Percentiles rank a stretch among this genome's conserved stretches.
Conservation (phyloP, 805 yeast species). For the Pichia eremophila region DNA sequence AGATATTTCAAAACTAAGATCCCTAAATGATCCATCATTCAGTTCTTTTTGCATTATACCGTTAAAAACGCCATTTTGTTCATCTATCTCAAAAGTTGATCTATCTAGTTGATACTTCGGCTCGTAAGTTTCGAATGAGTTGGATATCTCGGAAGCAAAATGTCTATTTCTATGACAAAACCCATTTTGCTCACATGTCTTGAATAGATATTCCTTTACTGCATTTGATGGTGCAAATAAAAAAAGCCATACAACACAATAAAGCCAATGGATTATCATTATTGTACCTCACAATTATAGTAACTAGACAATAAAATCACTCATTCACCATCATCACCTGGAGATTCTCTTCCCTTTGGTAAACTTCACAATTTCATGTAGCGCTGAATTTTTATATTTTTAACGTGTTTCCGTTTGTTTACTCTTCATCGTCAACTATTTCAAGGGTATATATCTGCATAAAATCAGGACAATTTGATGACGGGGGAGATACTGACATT, state of each 20-base stretch:
- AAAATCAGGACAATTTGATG: slow-evolving; percentile 14
- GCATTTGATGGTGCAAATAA: slow-evolving; percentile 17
- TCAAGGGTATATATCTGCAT: no score
- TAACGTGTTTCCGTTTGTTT: background rate
- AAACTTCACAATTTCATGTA: no score
- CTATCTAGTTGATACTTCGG: slow-evolving; percentile 35
- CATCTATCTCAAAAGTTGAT: slow-evolving; percentile 23
- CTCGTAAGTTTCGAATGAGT: slow-evolving; percentile 17
- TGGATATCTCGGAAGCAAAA: slow-evolving; percentile 39
- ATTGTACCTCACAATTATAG: no score
- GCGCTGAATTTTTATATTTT: no score
- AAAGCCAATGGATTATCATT: background rate
- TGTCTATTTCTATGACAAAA: slow-evolving; percentile 74
- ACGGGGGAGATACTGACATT: slow-evolving; percentile 62
- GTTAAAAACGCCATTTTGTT: slow-evolving; percentile 25
- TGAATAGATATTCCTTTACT: slow-evolving; percentile 61
- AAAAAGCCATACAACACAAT: background rate
- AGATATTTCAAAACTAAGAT: slow-evolving; percentile 48
- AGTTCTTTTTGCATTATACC: slow-evolving; percentile 42
- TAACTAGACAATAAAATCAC: no score
- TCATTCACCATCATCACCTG: no score
- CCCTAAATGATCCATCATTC: slow-evolving; percentile 29
- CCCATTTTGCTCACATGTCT: slow-evolving; percentile 71
- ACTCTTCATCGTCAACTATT: no score
- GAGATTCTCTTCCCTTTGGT: no score